These are phyloP conservation scores for Copromyces sp. DNA, from an alignment of 495 filamentous ascomycete species.

Conservation along the genomic window DNA sequence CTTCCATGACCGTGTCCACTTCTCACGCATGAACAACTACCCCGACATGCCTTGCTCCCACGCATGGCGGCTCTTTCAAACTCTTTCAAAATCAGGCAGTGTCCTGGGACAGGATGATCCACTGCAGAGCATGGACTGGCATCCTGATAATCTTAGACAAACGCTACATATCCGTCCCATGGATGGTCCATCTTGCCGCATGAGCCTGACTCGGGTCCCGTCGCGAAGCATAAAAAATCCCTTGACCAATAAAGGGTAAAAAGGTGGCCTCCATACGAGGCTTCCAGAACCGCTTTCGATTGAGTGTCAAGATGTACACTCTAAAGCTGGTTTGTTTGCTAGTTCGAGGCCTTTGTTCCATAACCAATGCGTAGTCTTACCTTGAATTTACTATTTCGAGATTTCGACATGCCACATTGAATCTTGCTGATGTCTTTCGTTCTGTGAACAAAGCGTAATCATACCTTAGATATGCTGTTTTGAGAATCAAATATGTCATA, in stretches of 20 bases:
- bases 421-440: too few relatives aligned
- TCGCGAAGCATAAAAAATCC: background rate
- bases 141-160: background rate
- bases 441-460: too few relatives aligned
- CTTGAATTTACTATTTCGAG: too few relatives aligned
- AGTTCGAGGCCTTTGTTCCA: too few relatives aligned
- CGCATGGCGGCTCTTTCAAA: background rate
- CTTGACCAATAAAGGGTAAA: background rate
- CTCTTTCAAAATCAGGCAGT: background rate
- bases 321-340: too few relatives aligned
- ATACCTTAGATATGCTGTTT: too few relatives aligned
- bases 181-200: background rate
- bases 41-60: background rate
- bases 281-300: background rate
- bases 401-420: too few relatives aligned
- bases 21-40: background rate
- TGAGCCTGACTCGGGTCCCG: background rate
- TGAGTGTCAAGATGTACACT: background rate
- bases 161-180: background rate
- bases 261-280: background rate
- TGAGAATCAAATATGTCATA: too few relatives aligned
- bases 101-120: background rate
- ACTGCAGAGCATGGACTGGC: background rate
- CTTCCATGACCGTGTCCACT: background rate
- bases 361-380: too few relatives aligned